phyloP scores from a whole-genome alignment of 1,284 basidiomycete genomes.

The Pisolithus thermaeus region DNA sequence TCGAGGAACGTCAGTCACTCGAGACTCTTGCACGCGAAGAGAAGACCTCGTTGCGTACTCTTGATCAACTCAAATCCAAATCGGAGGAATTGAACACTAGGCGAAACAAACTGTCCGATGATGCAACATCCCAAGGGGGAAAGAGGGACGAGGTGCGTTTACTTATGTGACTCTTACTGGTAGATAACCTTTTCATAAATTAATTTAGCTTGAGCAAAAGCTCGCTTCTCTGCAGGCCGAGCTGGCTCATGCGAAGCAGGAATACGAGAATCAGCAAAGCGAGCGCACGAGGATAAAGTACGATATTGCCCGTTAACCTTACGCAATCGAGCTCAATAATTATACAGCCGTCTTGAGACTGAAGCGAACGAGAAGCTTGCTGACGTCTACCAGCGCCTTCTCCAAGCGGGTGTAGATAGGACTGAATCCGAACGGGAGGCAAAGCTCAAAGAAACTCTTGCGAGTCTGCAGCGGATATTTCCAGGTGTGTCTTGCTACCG shows the following conservation, averaged over 20 bases:
- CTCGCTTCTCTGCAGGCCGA: constrained; percentile 49
- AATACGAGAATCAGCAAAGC: constrained; percentile 69
- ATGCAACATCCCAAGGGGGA: constrained; percentile 49
- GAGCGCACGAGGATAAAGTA: constrained; percentile 71
- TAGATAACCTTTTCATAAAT: background rate
- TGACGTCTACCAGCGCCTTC: constrained; percentile 76
- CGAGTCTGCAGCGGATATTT: constrained; percentile 82
- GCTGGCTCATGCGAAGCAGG: constrained; percentile 55
- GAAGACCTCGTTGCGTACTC: constrained; percentile 63
- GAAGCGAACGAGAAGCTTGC: constrained; percentile 91
- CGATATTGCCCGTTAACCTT: constrained; percentile 20
- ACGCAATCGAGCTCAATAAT: background rate
- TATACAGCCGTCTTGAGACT: constrained; percentile 73
- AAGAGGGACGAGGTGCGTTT: constrained; percentile 55
- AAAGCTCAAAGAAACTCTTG: constrained; percentile 81
- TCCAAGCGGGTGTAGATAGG: constrained; percentile 84
- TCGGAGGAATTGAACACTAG: constrained; percentile 62
- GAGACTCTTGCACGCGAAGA: constrained; percentile 81
- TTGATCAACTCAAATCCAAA: constrained; percentile 65
- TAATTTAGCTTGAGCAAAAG: constrained; percentile 55
- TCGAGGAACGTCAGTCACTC: constrained; percentile 83
- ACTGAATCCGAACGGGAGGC: constrained; percentile 83
- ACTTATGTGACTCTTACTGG: background rate
- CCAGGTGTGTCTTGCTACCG: constrained; percentile 48
- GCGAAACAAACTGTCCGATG: constrained; percentile 56